Base-by-base conservation (phyloP, 305 asterid species). In the Solanum chacoense region DNA sequence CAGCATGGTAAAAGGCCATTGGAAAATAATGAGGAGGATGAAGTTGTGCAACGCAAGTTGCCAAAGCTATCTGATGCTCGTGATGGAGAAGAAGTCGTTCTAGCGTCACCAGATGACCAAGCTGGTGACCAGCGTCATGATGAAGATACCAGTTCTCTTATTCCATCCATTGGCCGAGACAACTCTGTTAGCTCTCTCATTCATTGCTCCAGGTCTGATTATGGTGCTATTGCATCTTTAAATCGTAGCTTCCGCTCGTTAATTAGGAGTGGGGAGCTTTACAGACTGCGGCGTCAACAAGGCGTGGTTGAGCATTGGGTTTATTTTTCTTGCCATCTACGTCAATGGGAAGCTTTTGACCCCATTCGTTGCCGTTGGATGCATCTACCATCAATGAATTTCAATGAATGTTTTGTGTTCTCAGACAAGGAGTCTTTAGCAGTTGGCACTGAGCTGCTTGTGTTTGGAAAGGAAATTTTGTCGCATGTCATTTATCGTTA, bases 371-470 rank as follows among this genome's bases (percentile, higher is more conserved):
- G 93, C 45, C 92, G 85, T 40, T 96, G 97, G 97, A 94, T 94
- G 94, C 88, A 84, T 13, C 81, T 96, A 45, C 98, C 98, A 16
- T 85, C 90, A 71, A 92, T 95, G 94, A 88, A 89, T 7, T 88
- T 94, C 0, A 93, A 94, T 24, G 94, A 94, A 26, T 93, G 94
- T 84, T 95, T 96, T 77, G 89, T 87, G 28, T 92, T 84, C 80
- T 93, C 95, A 12, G 96, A 94, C 90, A 95, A 92, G 92, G 98
- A 96, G 89, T 96, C 97, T 65, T 83, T 94, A n/a, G 98, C 98
- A 4, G 98, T 96, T 24, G 96, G 97, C 10, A 95, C 97, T 0
- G 95, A 96, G 55, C 96, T 96, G 73, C 98, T 96, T 7, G 96
- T 96, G 75, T 94, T 96, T 35, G 97, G 97, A 35, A 92, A 89